These are phyloP conservation scores for Mycena latifolia DNA, from an alignment of 768 basidiomycete species.

Conservation along the genomic window DNA sequence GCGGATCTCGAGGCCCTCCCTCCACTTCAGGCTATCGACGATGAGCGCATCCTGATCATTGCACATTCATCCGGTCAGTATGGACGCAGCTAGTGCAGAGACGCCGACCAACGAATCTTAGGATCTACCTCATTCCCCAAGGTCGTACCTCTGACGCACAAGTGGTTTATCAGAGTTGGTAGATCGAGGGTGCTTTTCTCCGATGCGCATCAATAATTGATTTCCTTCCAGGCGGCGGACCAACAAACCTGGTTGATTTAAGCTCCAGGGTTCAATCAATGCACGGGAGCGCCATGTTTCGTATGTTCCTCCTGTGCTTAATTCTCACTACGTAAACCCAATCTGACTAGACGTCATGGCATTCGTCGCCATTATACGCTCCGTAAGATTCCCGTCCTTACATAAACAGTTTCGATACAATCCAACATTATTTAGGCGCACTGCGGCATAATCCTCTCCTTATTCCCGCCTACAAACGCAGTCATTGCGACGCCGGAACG, in stretches of 20 bases:
- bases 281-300: conserved; percentile 20
- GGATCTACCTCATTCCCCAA: conserved; percentile 25
- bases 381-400: conserved; percentile 4
- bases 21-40: no score
- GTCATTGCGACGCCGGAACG: conserved; percentile 21
- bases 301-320: conserved; percentile 15
- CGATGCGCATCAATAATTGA: neutral
- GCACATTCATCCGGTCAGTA: no score
- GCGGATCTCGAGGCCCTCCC: no score
- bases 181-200: neutral
- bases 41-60: no score
- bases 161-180: neutral
- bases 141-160: conserved; percentile 16
- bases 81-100: no score
- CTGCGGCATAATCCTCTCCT: conserved; percentile 3
- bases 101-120: neutral
- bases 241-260: neutral
- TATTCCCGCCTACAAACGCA: conserved; percentile 16
- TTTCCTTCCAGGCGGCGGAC: no score
- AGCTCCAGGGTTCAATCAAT: conserved; percentile 7
- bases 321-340: neutral
- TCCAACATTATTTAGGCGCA: conserved; percentile 3
- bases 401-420: conserved; percentile 7
- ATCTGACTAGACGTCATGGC: conserved; percentile 13
- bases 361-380: conserved; percentile 4